Base-by-base conservation (phyloP, 768 basidiomycete genomes). In the Pleurotus eryngii region DNA sequence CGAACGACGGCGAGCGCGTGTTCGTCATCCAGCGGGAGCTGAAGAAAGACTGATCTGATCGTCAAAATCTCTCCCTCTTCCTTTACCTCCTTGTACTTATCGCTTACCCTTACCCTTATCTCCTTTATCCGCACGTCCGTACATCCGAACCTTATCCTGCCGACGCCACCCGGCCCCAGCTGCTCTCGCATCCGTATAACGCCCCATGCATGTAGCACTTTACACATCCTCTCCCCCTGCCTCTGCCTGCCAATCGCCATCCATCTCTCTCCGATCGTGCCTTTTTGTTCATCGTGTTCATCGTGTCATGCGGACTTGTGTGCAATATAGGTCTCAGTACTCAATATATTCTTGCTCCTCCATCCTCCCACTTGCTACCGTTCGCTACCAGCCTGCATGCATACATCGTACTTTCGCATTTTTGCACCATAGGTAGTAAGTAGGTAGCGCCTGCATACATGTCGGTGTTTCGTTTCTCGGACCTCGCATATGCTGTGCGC, bases 1-100 rank as follows among this genome's bases (percentile, higher is more conserved):
- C 75, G 15, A 73, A 74, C 8, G 88, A 86, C 30, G 85, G 85
- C 56, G 89, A 92, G 72, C 82, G 89, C 58, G 72, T 90, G 56
- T 94, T 92, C 67, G 77, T 92, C 18, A 76, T 92, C 60, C 78
- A 83, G 65, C 77, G 87, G 69, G 89, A 92, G 40, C 71, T 94
- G 70, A 94, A 94, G 82, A 90, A 89, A 72, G 91, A 94, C 72
- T 94, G 67, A 67, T 42, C 35, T 24, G 30, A 11, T 35, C 30
- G 11, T 35, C 26, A 37, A 27, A 35, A 35, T 24, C 20, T 46
- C 43, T 8, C 14, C 46, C 55, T 18, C 38, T 22, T 24, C 43
- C 40, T 8, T 56, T 54, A 15, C 38, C 39, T 22, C 22, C 37
- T 40, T 42, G 18, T 48, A 48, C n/a, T 48, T 24, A 48, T 24